A percentile compares a stretch with the other conserved stretches of the same genome.
These are phyloP conservation scores for Arthroderma sp. DNA, from an alignment of 2,329 filamentous ascomycete genomes.

Conservation along the genomic window DNA sequence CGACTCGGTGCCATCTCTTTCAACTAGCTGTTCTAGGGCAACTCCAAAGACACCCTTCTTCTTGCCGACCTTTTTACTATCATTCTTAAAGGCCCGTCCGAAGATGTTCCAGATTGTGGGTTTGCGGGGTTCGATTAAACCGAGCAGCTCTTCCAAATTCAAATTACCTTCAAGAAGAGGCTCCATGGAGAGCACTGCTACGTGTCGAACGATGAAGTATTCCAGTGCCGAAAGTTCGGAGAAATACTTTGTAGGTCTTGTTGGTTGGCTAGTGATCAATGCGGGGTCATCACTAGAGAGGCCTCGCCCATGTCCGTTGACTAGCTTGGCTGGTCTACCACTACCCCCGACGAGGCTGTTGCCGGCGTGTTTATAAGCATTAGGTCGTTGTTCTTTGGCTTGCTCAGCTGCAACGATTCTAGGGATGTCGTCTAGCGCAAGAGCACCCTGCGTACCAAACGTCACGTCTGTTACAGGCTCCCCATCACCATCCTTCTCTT, in stretches of 20 bases:
- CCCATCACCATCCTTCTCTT: conserved; percentile 58
- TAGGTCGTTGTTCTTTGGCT: conserved; percentile 75
- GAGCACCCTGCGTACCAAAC: conserved; percentile 77
- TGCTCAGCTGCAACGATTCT: conserved; percentile 92
- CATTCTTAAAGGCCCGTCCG: conserved; percentile 86
- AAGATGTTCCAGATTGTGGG: conserved; percentile 98
- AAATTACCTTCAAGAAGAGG: conserved; percentile 82
- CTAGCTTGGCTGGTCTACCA: conserved; percentile 50
- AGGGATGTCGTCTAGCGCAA: conserved; percentile 92
- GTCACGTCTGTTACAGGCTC: conserved; percentile 65
- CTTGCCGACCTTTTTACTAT: conserved; percentile 55
- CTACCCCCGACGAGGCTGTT: conserved; percentile 50
- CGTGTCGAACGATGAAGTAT: conserved; percentile 92
- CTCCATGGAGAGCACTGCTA: conserved; percentile 90
- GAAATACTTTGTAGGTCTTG: conserved; percentile 68
- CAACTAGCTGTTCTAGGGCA: conserved; percentile 72
- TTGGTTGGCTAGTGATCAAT: conserved; percentile 37
- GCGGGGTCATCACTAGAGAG: conserved; percentile 41
- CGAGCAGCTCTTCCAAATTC: conserved; percentile 80
- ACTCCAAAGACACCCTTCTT: conserved; percentile 94
- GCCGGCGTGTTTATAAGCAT: conserved; percentile 62
- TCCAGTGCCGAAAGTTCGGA: conserved; percentile 90
- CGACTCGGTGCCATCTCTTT: conserved; percentile 91
- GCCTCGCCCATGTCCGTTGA: conserved; percentile 56
- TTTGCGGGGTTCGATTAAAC: conserved; percentile 85